Base-by-base conservation (phyloP, 2,329 filamentous ascomycete genomes). In the Sphaerulina vaccinii region DNA sequence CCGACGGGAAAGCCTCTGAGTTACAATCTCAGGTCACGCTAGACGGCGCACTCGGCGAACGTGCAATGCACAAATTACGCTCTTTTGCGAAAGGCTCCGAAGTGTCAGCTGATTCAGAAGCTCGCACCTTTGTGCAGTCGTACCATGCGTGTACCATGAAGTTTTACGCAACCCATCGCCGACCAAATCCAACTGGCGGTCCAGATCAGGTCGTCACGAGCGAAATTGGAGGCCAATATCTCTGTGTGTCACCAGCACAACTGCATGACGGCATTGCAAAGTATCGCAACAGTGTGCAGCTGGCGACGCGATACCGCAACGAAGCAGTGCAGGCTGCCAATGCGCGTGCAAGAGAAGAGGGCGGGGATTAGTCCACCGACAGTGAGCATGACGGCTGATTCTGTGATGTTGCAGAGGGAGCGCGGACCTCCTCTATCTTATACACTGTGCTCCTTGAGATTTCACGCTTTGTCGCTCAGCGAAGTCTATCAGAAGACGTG, bases 101-200 rank as follows among this genome's bases (percentile, higher is more conserved):
- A n/a, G n/a, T n/a, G 24, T 10, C 24, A 6, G 24, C 10, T 10
- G 24, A 27, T 27, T 5, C 6, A 6, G 10, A 6, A 10, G 24
- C 24, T 5, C 24, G 24, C 24, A 6, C 24, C 24, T 27, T 27
- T 27, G 24, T 10, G 24, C 24, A 27, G 24, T 6, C 53, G 29
- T 63, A 63, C 49, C 40, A 55, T 44, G 38, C 22, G 16, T 56
- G 58, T 24, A 48, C 40, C 16, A 49, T 63, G 19, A 19, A 58
- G 47, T 41, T 63, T 42, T 63, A 61, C 47, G 55, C 58, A 35
- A 61, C 54, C 41, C 58, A 62, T 56, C 60, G 54, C 8, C 52
- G 45, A 9, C 53, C 35, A 46, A 23, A 49, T 27, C 21, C 49
- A 16, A 39, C 27, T 11, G 57, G 50, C 2, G 33, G 45, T 35